phyloP scores from a whole-genome alignment of 148 eudicot genomes.

The Pharnaceum exiguum region DNA sequence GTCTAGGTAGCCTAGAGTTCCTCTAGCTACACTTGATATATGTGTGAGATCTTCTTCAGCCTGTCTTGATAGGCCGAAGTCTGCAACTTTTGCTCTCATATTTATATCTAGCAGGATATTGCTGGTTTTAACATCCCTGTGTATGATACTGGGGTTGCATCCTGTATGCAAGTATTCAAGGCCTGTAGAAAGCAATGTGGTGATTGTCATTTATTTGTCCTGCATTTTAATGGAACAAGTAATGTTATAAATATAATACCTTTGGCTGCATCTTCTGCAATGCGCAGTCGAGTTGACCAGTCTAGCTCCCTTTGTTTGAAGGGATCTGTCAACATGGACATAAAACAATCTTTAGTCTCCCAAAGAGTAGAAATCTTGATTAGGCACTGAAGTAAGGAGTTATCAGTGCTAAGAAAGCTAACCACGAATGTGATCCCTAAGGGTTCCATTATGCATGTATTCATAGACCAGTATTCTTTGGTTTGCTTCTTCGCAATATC shows the following conservation, averaged over 20 bases:
- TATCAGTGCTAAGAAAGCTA: constrained; percentile 4
- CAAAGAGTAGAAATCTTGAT: background rate
- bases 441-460: constrained; percentile 93
- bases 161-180: constrained; percentile 96
- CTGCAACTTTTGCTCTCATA: constrained; percentile 97
- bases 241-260: constrained; percentile 35
- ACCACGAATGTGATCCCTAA: constrained; percentile 91
- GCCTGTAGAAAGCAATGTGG: constrained; percentile 38
- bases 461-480: constrained; percentile 88
- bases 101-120: constrained; percentile 86
- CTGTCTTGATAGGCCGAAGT: constrained; percentile 89
- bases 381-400: background rate
- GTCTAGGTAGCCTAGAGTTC: constrained; percentile 91
- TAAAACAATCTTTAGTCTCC: background rate
- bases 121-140: constrained; percentile 96
- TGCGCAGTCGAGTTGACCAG: constrained; percentile 82
- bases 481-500: constrained; percentile 91
- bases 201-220: background rate
- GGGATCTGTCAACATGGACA: constrained; percentile 41
- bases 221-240: background rate
- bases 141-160: constrained; percentile 92
- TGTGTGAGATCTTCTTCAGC: constrained; percentile 90
- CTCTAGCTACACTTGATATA: constrained; percentile 81
- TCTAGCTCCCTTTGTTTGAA: constrained; percentile 51
- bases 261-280: constrained; percentile 99